Evolutionary conservation across 192 early-diverging fungal genomes (phyloP).

Genomic region (Thoreauomyces humboldtii): DNA sequence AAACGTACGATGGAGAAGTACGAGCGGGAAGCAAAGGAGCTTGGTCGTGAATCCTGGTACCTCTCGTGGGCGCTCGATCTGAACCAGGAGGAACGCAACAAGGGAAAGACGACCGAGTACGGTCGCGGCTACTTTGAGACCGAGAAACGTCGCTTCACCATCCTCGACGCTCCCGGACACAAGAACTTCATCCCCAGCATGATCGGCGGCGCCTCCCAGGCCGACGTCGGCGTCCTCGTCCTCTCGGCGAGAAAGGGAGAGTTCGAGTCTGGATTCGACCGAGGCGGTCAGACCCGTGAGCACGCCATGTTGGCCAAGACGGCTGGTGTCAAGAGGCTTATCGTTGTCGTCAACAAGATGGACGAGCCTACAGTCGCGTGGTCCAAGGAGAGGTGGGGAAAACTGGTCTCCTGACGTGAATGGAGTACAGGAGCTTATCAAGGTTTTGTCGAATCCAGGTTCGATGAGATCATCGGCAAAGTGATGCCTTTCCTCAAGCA

Average conservation of each 20-base stretch:
- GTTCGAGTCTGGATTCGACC: constrained; percentile 99
- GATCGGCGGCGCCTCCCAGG: constrained; percentile 95
- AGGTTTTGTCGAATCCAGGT: constrained; percentile 43
- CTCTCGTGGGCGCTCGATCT: constrained; percentile 98
- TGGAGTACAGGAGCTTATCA: neutral
- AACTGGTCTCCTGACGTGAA: neutral
- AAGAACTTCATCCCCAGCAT: constrained; percentile 98
- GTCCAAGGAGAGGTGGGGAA: constrained; percentile 72
- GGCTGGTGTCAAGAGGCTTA: constrained; percentile 86
- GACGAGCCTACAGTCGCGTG: constrained; percentile 95
- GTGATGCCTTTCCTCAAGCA: constrained; percentile 86
- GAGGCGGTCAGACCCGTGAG: constrained; percentile 98
- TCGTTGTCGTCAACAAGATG: constrained; percentile 99
- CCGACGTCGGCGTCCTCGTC: constrained; percentile 91
- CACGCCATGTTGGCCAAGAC: constrained; percentile 97
- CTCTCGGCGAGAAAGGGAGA: constrained; percentile 98
- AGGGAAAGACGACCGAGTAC: constrained; percentile 99
- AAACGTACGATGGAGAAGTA: constrained; percentile 99
- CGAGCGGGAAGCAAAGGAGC: constrained; percentile 97
- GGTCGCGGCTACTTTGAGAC: constrained; percentile 99
- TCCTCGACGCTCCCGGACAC: constrained; percentile 98
- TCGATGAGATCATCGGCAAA: constrained; percentile 86
- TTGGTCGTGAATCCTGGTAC: constrained; percentile 96
- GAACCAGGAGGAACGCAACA: constrained; percentile 93
- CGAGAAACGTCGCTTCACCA: constrained; percentile 89